A percentile compares a stretch with the other conserved stretches of the same genome.
These are phyloP conservation scores for Stentor roeselii DNA, from an alignment of 73 alveolate species.

Conservation along the genomic window DNA sequence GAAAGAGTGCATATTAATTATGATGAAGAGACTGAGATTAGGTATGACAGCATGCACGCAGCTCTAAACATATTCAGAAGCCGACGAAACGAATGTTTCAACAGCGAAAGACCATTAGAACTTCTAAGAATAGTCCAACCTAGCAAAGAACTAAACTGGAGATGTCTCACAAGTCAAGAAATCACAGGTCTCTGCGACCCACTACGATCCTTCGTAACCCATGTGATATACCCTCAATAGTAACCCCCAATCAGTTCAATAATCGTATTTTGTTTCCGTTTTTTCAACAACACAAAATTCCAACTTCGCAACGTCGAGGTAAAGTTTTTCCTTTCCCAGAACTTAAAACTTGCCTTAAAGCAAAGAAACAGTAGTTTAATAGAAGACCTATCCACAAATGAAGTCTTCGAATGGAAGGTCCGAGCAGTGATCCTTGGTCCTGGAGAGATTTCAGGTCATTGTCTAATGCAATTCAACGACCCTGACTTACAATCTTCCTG, in stretches of 20 bases:
- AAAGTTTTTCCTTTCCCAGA: background rate
- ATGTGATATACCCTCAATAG: conserved; percentile 21
- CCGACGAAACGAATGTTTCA: background rate
- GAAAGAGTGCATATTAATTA: background rate
- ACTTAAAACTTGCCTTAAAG: conserved; percentile 4
- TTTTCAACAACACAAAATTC: background rate
- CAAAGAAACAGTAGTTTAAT: background rate
- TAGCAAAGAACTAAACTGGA: conserved; percentile 17
- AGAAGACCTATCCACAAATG: background rate
- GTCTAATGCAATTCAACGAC: background rate
- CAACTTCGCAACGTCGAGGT: background rate
- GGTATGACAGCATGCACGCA: background rate
- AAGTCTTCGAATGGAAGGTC: conserved; percentile 4
- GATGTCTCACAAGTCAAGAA: background rate
- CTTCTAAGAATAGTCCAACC: background rate
- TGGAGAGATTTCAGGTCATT: conserved; percentile 6
- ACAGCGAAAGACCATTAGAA: background rate
- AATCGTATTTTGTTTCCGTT: background rate
- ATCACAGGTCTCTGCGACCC: conserved; percentile 14
- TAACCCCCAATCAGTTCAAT: background rate
- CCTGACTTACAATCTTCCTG: background rate
- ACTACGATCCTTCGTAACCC: background rate
- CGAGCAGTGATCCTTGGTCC: background rate
- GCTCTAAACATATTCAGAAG: conserved; percentile 13
- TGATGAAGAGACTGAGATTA: background rate